Evolutionary conservation across 176 grass and related monocot species (phyloP), one percentile per base, ranked within the genome.

Genomic region (Metroxylon sagu): DNA sequence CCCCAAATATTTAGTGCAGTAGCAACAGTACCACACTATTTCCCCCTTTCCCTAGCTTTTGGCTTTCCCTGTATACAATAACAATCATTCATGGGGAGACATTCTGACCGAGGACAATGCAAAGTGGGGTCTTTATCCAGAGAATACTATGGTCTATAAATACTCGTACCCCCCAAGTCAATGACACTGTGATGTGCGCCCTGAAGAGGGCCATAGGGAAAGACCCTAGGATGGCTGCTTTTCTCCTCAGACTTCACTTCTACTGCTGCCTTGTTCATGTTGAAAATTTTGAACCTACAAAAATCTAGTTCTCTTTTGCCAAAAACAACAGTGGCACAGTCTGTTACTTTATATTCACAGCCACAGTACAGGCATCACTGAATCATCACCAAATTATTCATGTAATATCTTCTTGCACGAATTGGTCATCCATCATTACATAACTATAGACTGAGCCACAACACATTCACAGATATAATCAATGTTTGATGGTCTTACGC

Each of bases 211-310:
- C 84, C 49, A 85, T 88, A 2, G 64, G 63, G 14, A 70, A 85
- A 60, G 77, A 88, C 50, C 84, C 23, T 48, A 25, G 81, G 55
- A 88, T 88, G 18, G 81, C 81, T 50, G 81, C 89, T 54, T 82
- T 84, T 51, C 84, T 94, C 59, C 80, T 94, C 51, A 76, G 81
- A 77, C 77, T 94, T 68, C 74, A 74, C 17, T 94, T 94, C 61
- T 84, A 88, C 52, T 84, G 85, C 70, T 82, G 89, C 70, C 88
- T 94, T 64, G 89, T 94, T 67, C 81, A 94, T 77, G 89, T 94
- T 64, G 35, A 43, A 43, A 82, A 53, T 15, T 64, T 29, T 12
- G 16, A 50, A 26, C 57, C 19, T 29, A 27, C 25, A 16, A 35
- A 65, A 26, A 58, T 28, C 26, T n/a, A 29, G 17, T 28, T 39